phyloP scores from a whole-genome alignment of 1,139 yeast species.

The Sugiyamaella xylanicola region DNA sequence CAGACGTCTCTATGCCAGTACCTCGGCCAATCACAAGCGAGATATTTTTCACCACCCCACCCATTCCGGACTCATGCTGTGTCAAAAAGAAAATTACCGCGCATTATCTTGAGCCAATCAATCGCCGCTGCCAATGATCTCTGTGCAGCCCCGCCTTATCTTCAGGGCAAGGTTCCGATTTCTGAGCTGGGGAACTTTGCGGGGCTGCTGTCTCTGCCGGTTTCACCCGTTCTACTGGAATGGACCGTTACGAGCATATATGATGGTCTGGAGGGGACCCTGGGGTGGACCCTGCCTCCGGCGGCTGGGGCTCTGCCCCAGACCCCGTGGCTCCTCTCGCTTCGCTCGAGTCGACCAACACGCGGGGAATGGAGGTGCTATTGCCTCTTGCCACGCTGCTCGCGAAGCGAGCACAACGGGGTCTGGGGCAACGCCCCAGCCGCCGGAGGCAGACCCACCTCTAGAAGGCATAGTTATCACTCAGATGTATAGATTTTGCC shows the following conservation, averaged over 20 bases:
- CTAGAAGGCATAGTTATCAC: too few species aligned
- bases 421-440: too few species aligned
- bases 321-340: not conserved
- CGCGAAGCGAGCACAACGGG: too few species aligned
- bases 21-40: conserved; percentile 3
- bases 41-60: conserved; percentile 10
- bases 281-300: not conserved
- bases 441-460: too few species aligned
- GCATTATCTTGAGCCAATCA: conserved; percentile 16
- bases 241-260: too few species aligned
- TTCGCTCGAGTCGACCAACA: too few species aligned
- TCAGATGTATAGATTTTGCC: too few species aligned
- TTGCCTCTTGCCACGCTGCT: too few species aligned
- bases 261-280: not conserved
- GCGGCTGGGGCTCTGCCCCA: not conserved
- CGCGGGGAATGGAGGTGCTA: too few species aligned
- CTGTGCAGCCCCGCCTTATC: not conserved
- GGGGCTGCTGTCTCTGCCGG: too few species aligned
- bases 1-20: not conserved
- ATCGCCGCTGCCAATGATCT: not conserved
- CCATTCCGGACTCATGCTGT: conserved; percentile 3
- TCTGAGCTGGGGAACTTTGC: not conserved
- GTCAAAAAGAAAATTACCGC: conserved; percentile 14
- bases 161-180: not conserved
- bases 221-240: too few species aligned